Evolutionary conservation across 179 eudicot species (phyloP), one percentile per base, ranked within the genome.

Genomic region (Beta macrorhiza): DNA sequence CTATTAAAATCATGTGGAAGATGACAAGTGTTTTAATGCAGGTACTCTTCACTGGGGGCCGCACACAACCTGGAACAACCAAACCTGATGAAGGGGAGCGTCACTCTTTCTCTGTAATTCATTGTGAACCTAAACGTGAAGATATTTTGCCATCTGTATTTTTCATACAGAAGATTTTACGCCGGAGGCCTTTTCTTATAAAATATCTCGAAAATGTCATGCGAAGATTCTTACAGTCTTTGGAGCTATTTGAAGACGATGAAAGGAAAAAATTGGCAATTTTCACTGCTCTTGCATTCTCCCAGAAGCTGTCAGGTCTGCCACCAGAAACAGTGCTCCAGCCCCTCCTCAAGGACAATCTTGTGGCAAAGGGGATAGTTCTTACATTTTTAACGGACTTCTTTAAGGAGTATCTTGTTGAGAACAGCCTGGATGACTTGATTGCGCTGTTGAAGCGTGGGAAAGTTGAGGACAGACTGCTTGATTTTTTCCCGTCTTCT

Each of bases 251-350:
- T 57, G 95, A 97, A 82, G 98, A 94, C 84, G 87, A 96, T 88
- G 98, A 92, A 74, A 89, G 95, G 84, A 91, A 86, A 87, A 97
- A 97, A 85, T 87, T 97, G 86, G 98, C 99, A 47, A 97, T 97
- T 79, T 97, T 94, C 86, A 91, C 99, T 2, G 99, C 99, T 56
- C 98, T 97, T 83, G 89, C 98, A 32, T 97, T 97, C 88, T 94
- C 98, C 49, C 97, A 97, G 95, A 97, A 94, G 90, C 86, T 97
- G 80, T 97, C 99, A 5, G 99, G 99, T 63, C 91, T 97, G 79
- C 99, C 97, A 47, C 99, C 98, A 22, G 99, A 96, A 89, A 92
- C 97, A 37, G 97, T 94, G 49, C 90, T 96, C 91, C 99, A 96
- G 89, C 97, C 99, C 70, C 88, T 96, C 67, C 98, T 92, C 86